Conservation (phyloP, 1,139 yeast genomes). For the Cylindricascospora bacillispora region DNA sequence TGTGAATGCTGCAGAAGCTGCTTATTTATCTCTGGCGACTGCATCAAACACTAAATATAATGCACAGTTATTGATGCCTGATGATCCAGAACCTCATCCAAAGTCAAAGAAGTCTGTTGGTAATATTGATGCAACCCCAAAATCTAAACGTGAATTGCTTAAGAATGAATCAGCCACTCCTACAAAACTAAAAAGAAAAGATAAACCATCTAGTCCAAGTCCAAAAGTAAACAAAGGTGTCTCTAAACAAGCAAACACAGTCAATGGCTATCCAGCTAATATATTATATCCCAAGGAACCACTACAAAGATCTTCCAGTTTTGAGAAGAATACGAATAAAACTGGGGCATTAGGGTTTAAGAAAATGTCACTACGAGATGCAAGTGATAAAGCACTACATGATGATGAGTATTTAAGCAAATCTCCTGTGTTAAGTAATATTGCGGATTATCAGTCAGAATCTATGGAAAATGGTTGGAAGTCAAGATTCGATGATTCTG, state of each 20-base stretch:
- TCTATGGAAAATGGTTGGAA: too few relatives aligned
- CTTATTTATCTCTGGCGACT: constrained; percentile 55
- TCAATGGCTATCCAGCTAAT: neutral
- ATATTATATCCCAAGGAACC: constrained; percentile 25
- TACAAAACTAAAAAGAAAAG: neutral
- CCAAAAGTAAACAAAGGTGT: neutral
- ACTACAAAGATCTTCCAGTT: constrained; percentile 41
- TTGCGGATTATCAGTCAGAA: too few relatives aligned
- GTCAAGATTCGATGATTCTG: constrained; percentile 48
- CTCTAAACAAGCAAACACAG: neutral
- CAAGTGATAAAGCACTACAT: neutral
- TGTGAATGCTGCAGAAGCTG: constrained; percentile 39
- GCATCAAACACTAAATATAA: constrained; percentile 68
- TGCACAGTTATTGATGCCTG: constrained; percentile 36
- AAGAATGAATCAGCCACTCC: constrained; percentile 1
- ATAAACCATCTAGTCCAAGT: neutral
- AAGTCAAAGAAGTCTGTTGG: constrained; percentile 1
- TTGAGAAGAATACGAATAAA: constrained; percentile 32
- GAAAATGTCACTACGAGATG: constrained; percentile 27
- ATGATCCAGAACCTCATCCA: constrained; percentile 11
- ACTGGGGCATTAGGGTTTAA: constrained; percentile 27
- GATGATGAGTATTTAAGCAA: too few relatives aligned
- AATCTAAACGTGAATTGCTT: constrained; percentile 2
- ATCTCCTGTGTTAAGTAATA: too few relatives aligned
- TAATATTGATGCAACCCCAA: too few relatives aligned